phyloP scores from a whole-genome alignment of 1,284 basidiomycete species.

The Fomitopsis palustris region DNA sequence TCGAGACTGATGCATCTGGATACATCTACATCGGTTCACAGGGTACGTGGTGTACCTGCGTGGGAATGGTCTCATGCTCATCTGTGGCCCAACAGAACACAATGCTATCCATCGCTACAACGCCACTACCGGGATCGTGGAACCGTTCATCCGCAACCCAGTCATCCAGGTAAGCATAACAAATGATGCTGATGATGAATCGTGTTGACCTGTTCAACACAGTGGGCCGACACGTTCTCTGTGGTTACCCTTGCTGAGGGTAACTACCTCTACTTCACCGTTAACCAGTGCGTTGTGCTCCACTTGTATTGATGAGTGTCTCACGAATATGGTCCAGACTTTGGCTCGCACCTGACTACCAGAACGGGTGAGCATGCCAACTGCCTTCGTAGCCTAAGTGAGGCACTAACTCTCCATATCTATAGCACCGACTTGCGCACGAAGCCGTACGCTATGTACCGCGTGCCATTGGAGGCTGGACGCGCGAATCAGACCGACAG shows the following conservation, averaged over 20 bases:
- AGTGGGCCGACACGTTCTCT: slow-evolving; percentile 19
- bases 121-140: slow-evolving; percentile 21
- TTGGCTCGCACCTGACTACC: slow-evolving; percentile 21
- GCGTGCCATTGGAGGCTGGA: slow-evolving; percentile 7
- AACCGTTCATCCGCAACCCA: slow-evolving; percentile 26
- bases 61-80: not conserved
- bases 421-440: slow-evolving; percentile 11
- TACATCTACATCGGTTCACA: slow-evolving; percentile 25
- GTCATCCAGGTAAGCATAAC: slow-evolving; percentile 18
- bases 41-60: slow-evolving; percentile 1
- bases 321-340: slow-evolving; percentile 7
- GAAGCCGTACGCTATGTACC: slow-evolving; percentile 14
- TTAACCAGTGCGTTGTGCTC: slow-evolving; percentile 13
- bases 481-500: slow-evolving; percentile 8
- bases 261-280: slow-evolving; percentile 16
- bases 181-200: not conserved
- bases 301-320: not conserved
- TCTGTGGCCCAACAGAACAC: slow-evolving; percentile 16
- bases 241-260: slow-evolving; percentile 12
- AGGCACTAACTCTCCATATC: not conserved
- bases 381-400: not conserved
- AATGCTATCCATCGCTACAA: slow-evolving; percentile 26
- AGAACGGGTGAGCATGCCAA: slow-evolving; percentile 14
- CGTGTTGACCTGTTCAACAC: not conserved
- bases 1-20: slow-evolving; percentile 24